phyloP scores from a whole-genome alignment of 495 filamentous ascomycete species.

The Chaetomium cochliodes region DNA sequence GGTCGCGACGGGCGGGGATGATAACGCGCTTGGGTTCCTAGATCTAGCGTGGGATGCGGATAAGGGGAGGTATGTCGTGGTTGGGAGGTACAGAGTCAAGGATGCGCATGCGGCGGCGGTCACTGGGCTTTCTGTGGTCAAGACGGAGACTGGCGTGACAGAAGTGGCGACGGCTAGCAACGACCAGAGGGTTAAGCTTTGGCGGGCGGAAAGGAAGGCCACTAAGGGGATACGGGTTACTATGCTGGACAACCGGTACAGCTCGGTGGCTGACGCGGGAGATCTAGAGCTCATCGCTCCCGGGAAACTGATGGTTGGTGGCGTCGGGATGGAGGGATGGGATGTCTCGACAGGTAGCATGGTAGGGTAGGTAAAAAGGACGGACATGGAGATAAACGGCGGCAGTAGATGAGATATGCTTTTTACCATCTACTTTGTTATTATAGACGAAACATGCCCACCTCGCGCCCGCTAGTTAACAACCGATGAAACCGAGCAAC shows the following conservation, averaged over 20 bases:
- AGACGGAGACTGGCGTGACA: constrained; percentile 15
- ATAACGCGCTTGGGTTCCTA: constrained; percentile 69
- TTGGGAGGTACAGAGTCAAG: constrained; percentile 56
- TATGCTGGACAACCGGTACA: constrained; percentile 54
- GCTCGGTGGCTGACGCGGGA: constrained; percentile 61
- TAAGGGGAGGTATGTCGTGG: constrained; percentile 23
- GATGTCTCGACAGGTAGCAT: constrained; percentile 9
- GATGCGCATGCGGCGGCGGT: constrained; percentile 80
- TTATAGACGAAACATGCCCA: neutral
- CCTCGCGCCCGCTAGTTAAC: neutral
- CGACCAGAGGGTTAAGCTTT: constrained; percentile 79
- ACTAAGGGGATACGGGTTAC: constrained; percentile 38
- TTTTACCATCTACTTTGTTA: neutral
- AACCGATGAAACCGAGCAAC: neutral
- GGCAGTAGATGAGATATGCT: neutral
- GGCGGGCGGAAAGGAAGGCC: constrained; percentile 47
- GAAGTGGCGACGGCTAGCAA: constrained; percentile 64
- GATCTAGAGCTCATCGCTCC: constrained; percentile 29
- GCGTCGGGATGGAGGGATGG: constrained; percentile 34
- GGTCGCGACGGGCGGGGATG: constrained; percentile 77
- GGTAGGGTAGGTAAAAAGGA: neutral
- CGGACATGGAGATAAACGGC: neutral
- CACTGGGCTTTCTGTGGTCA: constrained; percentile 58
- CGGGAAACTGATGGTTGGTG: constrained; percentile 32
- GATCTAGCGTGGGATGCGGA: constrained; percentile 35